Evolutionary conservation across 208 protist species (phyloP).

Genomic region (Acanthamoeba culbertsoni): DNA sequence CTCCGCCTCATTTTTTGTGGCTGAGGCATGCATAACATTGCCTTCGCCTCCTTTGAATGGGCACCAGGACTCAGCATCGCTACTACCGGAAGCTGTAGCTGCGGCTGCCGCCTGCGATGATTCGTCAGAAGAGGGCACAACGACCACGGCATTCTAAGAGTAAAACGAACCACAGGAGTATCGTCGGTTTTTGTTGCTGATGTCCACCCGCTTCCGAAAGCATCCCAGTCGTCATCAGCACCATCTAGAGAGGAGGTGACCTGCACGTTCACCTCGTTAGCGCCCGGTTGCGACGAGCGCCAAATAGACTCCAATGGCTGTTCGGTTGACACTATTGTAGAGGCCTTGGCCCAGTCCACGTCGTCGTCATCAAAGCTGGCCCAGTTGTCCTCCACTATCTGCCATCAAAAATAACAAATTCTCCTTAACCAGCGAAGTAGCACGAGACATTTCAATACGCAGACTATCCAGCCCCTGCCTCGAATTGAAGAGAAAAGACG

Average conservation of each 20-base stretch:
- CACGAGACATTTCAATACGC: not conserved
- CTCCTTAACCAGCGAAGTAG: not conserved
- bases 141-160: no score
- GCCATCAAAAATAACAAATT: not conserved
- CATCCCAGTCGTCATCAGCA: no score
- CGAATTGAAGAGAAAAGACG: no score
- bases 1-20: not conserved
- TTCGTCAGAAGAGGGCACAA: no score
- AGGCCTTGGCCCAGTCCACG: not conserved
- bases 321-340: not conserved
- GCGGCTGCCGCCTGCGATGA: no score
- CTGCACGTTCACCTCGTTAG: no score
- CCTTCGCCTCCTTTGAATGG: no score
- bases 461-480: not conserved
- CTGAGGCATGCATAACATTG: not conserved
- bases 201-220: no score
- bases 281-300: not conserved
- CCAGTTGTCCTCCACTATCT: not conserved
- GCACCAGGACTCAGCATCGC: not conserved
- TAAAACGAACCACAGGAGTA: no score
- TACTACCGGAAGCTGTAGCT: not conserved
- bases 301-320: not conserved
- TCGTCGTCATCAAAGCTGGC: slow-evolving; percentile 23
- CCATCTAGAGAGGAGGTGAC: no score
- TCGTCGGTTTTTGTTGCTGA: no score